phyloP scores from a whole-genome alignment of 2,329 filamentous ascomycete genomes.

The Clonostachys solani region DNA sequence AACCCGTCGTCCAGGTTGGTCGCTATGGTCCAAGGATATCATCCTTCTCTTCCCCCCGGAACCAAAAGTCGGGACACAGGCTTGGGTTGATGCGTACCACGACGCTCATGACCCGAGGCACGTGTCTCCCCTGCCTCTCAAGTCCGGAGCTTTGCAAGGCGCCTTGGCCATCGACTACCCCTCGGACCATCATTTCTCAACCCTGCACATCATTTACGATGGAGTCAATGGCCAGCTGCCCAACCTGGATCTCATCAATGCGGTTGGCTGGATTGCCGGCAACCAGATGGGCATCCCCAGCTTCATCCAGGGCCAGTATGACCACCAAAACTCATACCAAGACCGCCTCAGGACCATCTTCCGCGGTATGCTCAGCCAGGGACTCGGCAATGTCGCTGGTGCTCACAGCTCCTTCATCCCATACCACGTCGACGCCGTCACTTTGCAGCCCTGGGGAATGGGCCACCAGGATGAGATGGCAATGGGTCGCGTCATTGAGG shows the following conservation, averaged over 20 bases:
- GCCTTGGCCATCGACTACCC: slow-evolving; percentile 93
- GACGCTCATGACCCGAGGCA: slow-evolving; percentile 71
- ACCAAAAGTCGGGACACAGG: slow-evolving; percentile 84
- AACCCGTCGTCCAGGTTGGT: slow-evolving; percentile 67
- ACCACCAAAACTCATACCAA: slow-evolving; percentile 73
- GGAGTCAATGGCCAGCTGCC: slow-evolving; percentile 93
- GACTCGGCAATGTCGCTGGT: slow-evolving; percentile 66
- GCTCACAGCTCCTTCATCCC: slow-evolving; percentile 95
- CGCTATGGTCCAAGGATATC: slow-evolving; percentile 98
- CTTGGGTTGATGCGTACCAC: slow-evolving; percentile 98
- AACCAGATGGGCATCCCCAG: slow-evolving; percentile 90
- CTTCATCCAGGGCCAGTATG: slow-evolving; percentile 82
- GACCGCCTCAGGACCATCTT: slow-evolving; percentile 86
- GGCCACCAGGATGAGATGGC: slow-evolving; percentile 99
- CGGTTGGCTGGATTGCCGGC: slow-evolving; percentile 78
- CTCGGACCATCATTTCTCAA: slow-evolving; percentile 78
- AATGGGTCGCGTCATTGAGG: slow-evolving; percentile 84
- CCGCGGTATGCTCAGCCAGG: slow-evolving; percentile 88
- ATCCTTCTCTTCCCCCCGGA: slow-evolving; percentile 88
- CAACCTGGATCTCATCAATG: slow-evolving; percentile 95
- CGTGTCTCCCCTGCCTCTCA: slow-evolving; percentile 76
- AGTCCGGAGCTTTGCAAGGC: slow-evolving; percentile 89
- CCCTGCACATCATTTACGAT: slow-evolving; percentile 89
- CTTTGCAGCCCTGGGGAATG: slow-evolving; percentile 81
- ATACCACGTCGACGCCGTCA: slow-evolving; percentile 96